These are phyloP conservation scores for Allium cepa DNA, from an alignment of 106 monocot species.

Conservation along the genomic window DNA sequence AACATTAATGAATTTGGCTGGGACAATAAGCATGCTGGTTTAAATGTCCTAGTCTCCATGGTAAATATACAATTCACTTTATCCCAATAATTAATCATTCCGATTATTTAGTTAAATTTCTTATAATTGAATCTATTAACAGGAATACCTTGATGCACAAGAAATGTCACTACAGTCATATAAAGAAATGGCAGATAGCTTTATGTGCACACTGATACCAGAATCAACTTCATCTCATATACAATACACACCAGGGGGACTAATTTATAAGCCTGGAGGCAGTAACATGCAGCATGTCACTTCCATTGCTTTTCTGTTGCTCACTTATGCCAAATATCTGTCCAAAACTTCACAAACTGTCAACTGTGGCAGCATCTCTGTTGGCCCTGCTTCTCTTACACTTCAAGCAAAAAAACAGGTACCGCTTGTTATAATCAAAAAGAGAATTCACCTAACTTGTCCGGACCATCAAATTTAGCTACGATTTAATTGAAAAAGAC, in stretches of 20 bases:
- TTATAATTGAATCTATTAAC: background rate
- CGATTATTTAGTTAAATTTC: background rate
- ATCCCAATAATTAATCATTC: too few relatives aligned
- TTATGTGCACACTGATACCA: slow-evolving; percentile 84
- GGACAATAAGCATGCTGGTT: slow-evolving; percentile 97
- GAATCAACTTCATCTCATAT: slow-evolving; percentile 75
- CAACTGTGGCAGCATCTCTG: slow-evolving; percentile 52
- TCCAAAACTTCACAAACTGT: slow-evolving; percentile 45
- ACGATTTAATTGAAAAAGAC: too few relatives aligned
- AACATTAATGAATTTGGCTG: slow-evolving; percentile 90
- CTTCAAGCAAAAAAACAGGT: slow-evolving; percentile 87
- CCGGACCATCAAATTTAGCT: too few relatives aligned
- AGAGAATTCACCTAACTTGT: background rate
- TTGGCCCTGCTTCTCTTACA: slow-evolving; percentile 51
- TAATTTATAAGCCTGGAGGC: slow-evolving; percentile 91
- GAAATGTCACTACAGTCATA: slow-evolving; percentile 59
- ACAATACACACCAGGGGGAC: slow-evolving; percentile 67
- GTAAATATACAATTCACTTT: slow-evolving; percentile 9
- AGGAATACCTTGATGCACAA: slow-evolving; percentile 79
- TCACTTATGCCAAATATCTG: slow-evolving; percentile 82
- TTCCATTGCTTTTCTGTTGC: slow-evolving; percentile 83
- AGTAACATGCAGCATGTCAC: slow-evolving; percentile 99
- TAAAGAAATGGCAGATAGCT: slow-evolving; percentile 84
- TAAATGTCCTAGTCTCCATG: slow-evolving; percentile 81
- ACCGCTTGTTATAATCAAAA: background rate